Evolutionary conservation across 75 land plant species (phyloP), one percentile per base, ranked within the genome.

Genomic region (Gnetum montanum): DNA sequence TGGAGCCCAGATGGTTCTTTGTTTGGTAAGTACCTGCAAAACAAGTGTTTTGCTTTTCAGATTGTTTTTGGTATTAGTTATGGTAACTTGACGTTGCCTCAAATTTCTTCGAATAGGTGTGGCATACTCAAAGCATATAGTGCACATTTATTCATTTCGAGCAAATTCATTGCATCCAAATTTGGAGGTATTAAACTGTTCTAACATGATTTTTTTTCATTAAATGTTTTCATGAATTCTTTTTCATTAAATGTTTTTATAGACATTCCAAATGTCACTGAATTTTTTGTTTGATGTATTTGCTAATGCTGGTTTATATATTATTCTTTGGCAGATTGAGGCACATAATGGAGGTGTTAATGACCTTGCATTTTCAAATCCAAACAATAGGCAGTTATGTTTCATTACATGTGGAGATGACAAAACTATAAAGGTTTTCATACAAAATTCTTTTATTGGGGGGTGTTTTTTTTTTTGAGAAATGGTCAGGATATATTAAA

Each of bases 261-360:
- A 44, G 4, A 22, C 11, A 20, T 31, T 53, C 36, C 6, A 31
- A 62, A 10, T 20, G 38, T 22, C 13, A 34, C 6, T 63, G 20
- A 10, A 20, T 34, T 34, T 16, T 15, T 23, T 34, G 6, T 41
- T 37, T 19, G 48, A 24, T 10, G 27, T 19, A 18, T 28, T 8
- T 24, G 29, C n/a, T n/a, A n/a, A n/a, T n/a, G n/a, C n/a, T n/a
- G n/a, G n/a, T n/a, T n/a, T n/a, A 54, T 20, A 12, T 29, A 31
- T 60, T 31, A 27, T 41, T 44, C 36, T 46, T 11, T 46, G 58
- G 7, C 57, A 91, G 97, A 83, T 91, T 68, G 97, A 91, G 64
- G 97, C 97, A 35, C 97, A 91, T 68, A 72, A 73, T 55, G 97
- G 97, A 45, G 82, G 88, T 45, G 97, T 91, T 22, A 91, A 91